Evolutionary conservation across 2,329 filamentous ascomycete genomes (phyloP).

Genomic region (Volutella citrinella): DNA sequence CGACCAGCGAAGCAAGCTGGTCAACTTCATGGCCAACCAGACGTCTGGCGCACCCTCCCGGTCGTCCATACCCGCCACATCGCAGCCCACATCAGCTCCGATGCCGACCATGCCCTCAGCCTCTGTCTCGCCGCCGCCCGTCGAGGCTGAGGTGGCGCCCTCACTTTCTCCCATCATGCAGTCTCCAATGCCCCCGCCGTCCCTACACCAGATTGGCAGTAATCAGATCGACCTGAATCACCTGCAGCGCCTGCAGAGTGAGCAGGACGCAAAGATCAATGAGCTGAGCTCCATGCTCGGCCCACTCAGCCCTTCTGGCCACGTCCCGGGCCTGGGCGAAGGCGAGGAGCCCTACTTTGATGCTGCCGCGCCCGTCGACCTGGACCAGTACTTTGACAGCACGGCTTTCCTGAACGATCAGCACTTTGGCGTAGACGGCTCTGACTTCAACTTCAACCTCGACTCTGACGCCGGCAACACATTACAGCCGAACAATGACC

Average conservation of each 20-base stretch:
- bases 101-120: conserved; percentile 17
- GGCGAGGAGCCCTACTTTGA: conserved; percentile 33
- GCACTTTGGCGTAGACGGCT: conserved; percentile 40
- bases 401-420: conserved; percentile 37
- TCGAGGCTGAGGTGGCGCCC: conserved; percentile 24
- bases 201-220: conserved; percentile 61
- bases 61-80: conserved; percentile 18
- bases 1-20: conserved; percentile 57
- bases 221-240: conserved; percentile 76
- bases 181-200: conserved; percentile 41
- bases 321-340: conserved; percentile 67
- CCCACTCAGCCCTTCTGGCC: conserved; percentile 76
- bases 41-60: conserved; percentile 23
- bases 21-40: conserved; percentile 57
- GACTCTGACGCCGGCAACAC: conserved; percentile 31
- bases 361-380: conserved; percentile 39
- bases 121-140: conserved; percentile 24
- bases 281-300: conserved; percentile 71
- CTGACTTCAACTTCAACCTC: conserved; percentile 52
- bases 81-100: conserved; percentile 12
- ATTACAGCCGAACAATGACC: conserved; percentile 18
- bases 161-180: conserved; percentile 51
- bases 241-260: conserved; percentile 72
- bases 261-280: conserved; percentile 75
- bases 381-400: conserved; percentile 51